Evolutionary conservation across 1,139 yeast genomes (phyloP).

Genomic region (Blastobotrys malaysiensis): DNA sequence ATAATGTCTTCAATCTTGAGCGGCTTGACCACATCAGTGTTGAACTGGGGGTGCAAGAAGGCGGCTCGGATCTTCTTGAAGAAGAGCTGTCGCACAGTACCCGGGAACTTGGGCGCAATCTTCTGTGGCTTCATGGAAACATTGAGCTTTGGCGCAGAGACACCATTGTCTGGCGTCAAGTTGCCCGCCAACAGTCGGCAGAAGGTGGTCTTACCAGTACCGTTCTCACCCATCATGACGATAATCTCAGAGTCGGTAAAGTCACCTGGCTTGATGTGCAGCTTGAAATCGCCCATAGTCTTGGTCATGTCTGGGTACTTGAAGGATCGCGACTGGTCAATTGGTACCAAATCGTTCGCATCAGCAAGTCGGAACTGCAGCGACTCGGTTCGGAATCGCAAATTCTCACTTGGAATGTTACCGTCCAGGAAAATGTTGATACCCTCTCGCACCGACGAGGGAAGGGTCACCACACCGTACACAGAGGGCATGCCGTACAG

Average conservation of each 20-base stretch:
- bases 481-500: constrained; percentile 97
- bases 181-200: constrained; percentile 94
- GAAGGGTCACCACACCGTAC: constrained; percentile 95
- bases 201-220: constrained; percentile 98
- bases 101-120: constrained; percentile 96
- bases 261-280: constrained; percentile 76
- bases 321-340: constrained; percentile 76
- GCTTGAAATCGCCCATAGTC: constrained; percentile 93
- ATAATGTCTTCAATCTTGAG: constrained; percentile 87
- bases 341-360: constrained; percentile 64
- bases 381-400: constrained; percentile 94
- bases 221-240: constrained; percentile 99
- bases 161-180: constrained; percentile 74
- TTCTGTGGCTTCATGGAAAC: constrained; percentile 98
- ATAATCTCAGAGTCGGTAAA: constrained; percentile 94
- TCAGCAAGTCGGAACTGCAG: constrained; percentile 93
- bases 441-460: constrained; percentile 96
- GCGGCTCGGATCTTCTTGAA: constrained; percentile 93
- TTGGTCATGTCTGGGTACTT: constrained; percentile 75
- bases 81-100: constrained; percentile 96
- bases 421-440: constrained; percentile 97
- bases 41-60: constrained; percentile 94
- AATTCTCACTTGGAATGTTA: constrained; percentile 92
- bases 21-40: constrained; percentile 96
- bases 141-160: constrained; percentile 76